Evolutionary conservation across 805 yeast species (phyloP).

Genomic region (Metschnikowia kunwiensis): DNA sequence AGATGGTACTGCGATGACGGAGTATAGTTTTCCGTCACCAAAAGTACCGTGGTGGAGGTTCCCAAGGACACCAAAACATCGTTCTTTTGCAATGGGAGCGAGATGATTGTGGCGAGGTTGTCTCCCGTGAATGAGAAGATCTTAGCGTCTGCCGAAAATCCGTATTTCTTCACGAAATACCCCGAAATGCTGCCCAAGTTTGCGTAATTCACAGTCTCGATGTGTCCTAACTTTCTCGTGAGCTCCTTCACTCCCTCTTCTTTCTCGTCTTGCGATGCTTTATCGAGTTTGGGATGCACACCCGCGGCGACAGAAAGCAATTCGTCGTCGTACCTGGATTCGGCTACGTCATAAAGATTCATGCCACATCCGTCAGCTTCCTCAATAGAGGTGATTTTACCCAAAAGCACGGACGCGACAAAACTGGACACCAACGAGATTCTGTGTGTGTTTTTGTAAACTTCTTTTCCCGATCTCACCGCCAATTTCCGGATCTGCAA

Average conservation of each 20-base stretch:
- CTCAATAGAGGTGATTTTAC: constrained; percentile 62
- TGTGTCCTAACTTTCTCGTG: constrained; percentile 50
- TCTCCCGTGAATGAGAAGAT: constrained; percentile 86
- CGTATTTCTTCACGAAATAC: constrained; percentile 65
- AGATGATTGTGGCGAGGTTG: constrained; percentile 81
- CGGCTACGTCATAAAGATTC: constrained; percentile 76
- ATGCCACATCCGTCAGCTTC: constrained; percentile 91
- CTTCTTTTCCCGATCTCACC: constrained; percentile 47
- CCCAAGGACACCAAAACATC: constrained; percentile 83
- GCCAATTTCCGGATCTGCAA: constrained; percentile 81
- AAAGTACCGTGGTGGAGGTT: constrained; percentile 84
- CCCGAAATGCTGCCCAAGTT: constrained; percentile 51
- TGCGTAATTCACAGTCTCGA: constrained; percentile 49
- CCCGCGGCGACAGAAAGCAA: constrained; percentile 56
- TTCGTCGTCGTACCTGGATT: constrained; percentile 52
- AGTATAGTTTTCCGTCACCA: constrained; percentile 72
- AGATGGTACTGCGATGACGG: constrained; percentile 83
- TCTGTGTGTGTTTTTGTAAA: constrained; percentile 54
- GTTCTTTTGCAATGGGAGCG: constrained; percentile 71
- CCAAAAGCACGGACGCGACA: constrained; percentile 66
- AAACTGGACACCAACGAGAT: constrained; percentile 79
- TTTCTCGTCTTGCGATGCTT: constrained; percentile 20
- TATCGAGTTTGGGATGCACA: constrained; percentile 43
- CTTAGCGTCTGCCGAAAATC: constrained; percentile 53
- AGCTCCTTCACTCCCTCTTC: constrained; percentile 39